phyloP scores from a whole-genome alignment of 2,329 filamentous ascomycete species.

The Beauveria varroae region DNA sequence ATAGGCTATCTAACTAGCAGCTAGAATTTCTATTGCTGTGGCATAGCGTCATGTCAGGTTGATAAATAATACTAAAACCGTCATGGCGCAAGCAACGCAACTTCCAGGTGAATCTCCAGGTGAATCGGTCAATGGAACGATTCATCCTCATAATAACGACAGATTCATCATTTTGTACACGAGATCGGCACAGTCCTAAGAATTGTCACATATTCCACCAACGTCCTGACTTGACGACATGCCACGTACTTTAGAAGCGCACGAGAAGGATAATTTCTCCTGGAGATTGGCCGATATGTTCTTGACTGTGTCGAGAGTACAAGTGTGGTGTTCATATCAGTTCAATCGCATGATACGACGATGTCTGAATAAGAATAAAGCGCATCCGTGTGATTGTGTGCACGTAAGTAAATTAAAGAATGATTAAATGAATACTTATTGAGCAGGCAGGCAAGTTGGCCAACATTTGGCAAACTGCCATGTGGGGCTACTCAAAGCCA shows the following conservation, averaged over 20 bases:
- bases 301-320: too few relatives aligned
- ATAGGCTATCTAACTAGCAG: background rate
- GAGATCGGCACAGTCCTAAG: background rate
- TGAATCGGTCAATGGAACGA: too few relatives aligned
- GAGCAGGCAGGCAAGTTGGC: too few relatives aligned
- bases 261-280: background rate
- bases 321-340: too few relatives aligned
- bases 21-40: too few relatives aligned
- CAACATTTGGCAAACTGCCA: background rate
- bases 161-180: background rate
- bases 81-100: background rate
- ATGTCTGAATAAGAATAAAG: too few relatives aligned
- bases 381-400: too few relatives aligned
- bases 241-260: background rate
- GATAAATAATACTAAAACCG: background rate
- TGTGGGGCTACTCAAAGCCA: background rate
- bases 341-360: too few relatives aligned
- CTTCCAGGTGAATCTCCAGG: too few relatives aligned
- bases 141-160: too few relatives aligned
- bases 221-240: background rate
- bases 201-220: background rate
- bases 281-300: background rate
- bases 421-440: too few relatives aligned
- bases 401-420: background rate
- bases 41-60: background rate